Evolutionary conservation across 352 stramenopile species (phyloP).

Genomic region (Globisporangium middletonii): DNA sequence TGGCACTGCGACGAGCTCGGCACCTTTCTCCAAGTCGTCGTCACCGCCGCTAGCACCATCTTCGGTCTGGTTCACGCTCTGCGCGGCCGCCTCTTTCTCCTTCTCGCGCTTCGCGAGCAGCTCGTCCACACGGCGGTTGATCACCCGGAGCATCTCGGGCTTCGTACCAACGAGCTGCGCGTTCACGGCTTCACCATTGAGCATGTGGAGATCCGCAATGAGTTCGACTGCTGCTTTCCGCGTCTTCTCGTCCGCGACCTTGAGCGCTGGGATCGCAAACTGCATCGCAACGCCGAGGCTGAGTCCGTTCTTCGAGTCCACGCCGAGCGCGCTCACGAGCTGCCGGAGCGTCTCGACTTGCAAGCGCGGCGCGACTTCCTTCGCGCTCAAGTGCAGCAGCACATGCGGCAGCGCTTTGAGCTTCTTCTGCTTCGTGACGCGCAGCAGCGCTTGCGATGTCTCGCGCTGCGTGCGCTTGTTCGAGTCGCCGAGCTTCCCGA

Average conservation of each 20-base stretch:
- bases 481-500: conserved; percentile 65
- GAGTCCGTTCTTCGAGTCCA: conserved; percentile 27
- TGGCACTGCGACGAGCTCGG: conserved; percentile 31
- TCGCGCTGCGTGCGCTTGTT: conserved; percentile 83
- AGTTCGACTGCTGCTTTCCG: conserved; percentile 62
- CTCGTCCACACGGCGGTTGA: conserved; percentile 72
- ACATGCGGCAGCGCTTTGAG: conserved; percentile 51
- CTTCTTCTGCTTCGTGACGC: conserved; percentile 57
- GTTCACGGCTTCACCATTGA: conserved; percentile 29
- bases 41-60: conserved; percentile 17
- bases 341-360: conserved; percentile 53
- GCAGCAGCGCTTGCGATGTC: conserved; percentile 46
- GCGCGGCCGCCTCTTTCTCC: conserved; percentile 20
- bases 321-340: conserved; percentile 47
- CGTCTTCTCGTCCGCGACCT: conserved; percentile 76
- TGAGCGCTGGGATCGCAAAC: conserved; percentile 64
- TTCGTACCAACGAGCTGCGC: conserved; percentile 44
- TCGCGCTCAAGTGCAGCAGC: conserved; percentile 53
- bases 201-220: conserved; percentile 50
- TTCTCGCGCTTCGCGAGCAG: conserved; percentile 36
- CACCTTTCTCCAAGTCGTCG: conserved; percentile 18
- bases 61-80: conserved; percentile 44
- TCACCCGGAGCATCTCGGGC: conserved; percentile 70
- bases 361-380: conserved; percentile 43
- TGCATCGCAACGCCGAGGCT: conserved; percentile 58